phyloP scores from a whole-genome alignment of 345 rosid genomes.

The Ceriops zippeliana region DNA sequence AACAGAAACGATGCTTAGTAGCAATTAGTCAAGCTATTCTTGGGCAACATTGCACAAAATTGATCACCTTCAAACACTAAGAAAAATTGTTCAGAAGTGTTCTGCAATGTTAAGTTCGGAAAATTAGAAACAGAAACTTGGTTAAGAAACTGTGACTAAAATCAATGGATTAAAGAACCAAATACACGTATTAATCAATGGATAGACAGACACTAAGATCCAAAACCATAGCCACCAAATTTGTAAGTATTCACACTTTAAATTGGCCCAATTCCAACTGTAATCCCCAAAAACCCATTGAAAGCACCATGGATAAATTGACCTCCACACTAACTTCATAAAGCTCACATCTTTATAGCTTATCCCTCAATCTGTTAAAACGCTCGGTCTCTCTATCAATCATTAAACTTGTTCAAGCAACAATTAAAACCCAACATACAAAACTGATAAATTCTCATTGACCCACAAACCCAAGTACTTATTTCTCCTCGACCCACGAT shows the following conservation, averaged over 20 bases:
- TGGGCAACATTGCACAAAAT: background rate
- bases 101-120: too few species aligned
- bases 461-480: background rate
- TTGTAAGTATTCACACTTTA: background rate
- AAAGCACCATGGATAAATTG: background rate
- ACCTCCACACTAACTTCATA: background rate
- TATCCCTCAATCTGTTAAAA: background rate
- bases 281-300: slow-evolving; percentile 9
- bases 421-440: background rate
- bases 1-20: too few species aligned
- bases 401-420: background rate
- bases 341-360: background rate
- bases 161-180: background rate
- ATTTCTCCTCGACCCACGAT: background rate
- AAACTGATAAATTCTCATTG: background rate
- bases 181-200: background rate
- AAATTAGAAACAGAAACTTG: too few species aligned
- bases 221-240: slow-evolving; percentile 9
- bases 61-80: background rate
- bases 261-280: slow-evolving; percentile 2
- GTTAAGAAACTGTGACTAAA: too few species aligned
- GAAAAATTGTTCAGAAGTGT: too few species aligned
- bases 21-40: too few species aligned
- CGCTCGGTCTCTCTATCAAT: background rate
- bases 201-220: slow-evolving; percentile 14